phyloP scores from a whole-genome alignment of 768 basidiomycete genomes.

The Mrakia gelida region DNA sequence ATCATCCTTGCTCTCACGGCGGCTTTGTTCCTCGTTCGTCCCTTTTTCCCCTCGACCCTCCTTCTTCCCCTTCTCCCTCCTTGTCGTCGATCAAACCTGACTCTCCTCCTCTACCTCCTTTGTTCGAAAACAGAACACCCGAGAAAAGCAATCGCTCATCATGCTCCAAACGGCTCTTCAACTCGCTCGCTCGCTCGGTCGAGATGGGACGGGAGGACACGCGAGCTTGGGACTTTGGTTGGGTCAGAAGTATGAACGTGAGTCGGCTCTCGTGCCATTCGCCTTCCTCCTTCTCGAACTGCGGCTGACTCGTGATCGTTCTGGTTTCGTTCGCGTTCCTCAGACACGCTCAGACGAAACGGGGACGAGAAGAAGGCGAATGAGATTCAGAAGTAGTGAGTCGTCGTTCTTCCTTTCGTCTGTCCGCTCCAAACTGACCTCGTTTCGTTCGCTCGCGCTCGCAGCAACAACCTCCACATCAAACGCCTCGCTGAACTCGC shows the following conservation, averaged over 20 bases:
- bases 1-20: constrained; percentile 31
- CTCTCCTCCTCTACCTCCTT: not conserved
- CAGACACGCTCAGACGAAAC: constrained; percentile 3
- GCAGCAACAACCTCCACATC: constrained; percentile 3
- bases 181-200: constrained; percentile 26
- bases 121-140: constrained; percentile 23
- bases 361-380: constrained; percentile 12
- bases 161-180: constrained; percentile 31
- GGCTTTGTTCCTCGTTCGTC: constrained; percentile 27
- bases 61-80: too few relatives aligned
- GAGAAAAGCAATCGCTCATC: constrained; percentile 25
- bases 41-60: not conserved
- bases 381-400: not conserved
- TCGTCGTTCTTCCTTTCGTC: not conserved
- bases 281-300: not conserved
- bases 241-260: constrained; percentile 30
- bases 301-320: not conserved
- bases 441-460: not conserved
- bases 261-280: not conserved
- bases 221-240: constrained; percentile 29
- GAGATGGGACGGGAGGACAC: constrained; percentile 24
- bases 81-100: not conserved
- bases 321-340: too few relatives aligned
- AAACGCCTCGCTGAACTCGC: not conserved
- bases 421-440: not conserved